Conservation (phyloP, 129 eudicot species). For the Escallonia herrerae region DNA sequence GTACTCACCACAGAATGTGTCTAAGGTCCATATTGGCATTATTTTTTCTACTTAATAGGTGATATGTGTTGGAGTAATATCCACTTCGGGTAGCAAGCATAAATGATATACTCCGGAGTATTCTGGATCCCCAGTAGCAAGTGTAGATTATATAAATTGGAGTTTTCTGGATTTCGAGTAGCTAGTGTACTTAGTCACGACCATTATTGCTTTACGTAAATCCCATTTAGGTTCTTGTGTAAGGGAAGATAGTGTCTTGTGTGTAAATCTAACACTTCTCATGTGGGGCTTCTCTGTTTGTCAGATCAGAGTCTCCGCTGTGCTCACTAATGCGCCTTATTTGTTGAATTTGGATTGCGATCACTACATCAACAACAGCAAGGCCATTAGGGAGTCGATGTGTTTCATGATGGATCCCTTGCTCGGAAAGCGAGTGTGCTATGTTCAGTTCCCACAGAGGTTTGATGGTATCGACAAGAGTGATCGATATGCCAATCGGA, state of each 20-base stretch:
- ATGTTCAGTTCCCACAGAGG: conserved; percentile 53
- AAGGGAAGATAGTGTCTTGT: too few relatives aligned
- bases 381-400: conserved; percentile 77
- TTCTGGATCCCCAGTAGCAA: too few relatives aligned
- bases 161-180: too few relatives aligned
- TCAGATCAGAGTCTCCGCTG: conserved; percentile 73
- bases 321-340: conserved; percentile 71
- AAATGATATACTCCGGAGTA: too few relatives aligned
- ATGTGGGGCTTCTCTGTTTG: not conserved
- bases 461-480: conserved; percentile 40
- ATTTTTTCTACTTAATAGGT: too few relatives aligned
- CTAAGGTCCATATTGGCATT: not conserved
- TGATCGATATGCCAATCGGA: conserved; percentile 70
- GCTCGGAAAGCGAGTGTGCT: conserved; percentile 65
- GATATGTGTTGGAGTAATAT: too few relatives aligned
- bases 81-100: too few relatives aligned
- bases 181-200: too few relatives aligned
- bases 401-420: conserved; percentile 86
- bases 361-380: conserved; percentile 77
- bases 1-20: not conserved
- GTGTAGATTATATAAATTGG: too few relatives aligned
- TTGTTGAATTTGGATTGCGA: conserved; percentile 73
- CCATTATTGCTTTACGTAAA: too few relatives aligned
- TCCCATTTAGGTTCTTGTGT: too few relatives aligned
- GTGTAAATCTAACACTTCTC: too few relatives aligned